Conservation (phyloP, 768 basidiomycete genomes). For the Infundibulicybe gibba region DNA sequence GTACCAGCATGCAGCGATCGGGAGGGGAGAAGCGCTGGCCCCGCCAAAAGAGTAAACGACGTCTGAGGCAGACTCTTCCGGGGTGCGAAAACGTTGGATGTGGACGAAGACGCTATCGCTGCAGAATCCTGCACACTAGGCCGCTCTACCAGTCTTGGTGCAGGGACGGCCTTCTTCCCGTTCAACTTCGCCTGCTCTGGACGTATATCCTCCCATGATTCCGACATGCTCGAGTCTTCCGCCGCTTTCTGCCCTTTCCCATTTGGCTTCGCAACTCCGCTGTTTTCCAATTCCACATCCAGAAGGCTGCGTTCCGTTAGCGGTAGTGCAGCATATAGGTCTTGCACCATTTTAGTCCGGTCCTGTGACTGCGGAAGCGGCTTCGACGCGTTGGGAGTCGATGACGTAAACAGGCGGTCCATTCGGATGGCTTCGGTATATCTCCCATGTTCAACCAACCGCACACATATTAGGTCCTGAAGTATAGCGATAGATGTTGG, state of each 20-base stretch:
- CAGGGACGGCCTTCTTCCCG: constrained; percentile 7
- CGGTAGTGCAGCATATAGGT: constrained; percentile 62
- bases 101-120: background rate
- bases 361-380: constrained; percentile 39
- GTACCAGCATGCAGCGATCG: background rate
- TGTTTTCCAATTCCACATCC: constrained; percentile 52
- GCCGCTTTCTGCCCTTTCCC: constrained; percentile 2
- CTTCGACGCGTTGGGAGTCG: constrained; percentile 28
- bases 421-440: constrained; percentile 73
- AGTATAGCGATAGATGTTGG: constrained; percentile 50
- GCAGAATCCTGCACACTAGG: constrained; percentile 22
- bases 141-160: constrained; percentile 21
- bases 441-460: constrained; percentile 70
- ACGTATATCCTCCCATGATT: constrained; percentile 63
- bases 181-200: constrained; percentile 10
- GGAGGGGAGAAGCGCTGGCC: background rate
- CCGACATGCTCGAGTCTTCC: constrained; percentile 33
- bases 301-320: constrained; percentile 58
- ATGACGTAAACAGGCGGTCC: constrained; percentile 56
- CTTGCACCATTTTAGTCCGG: constrained; percentile 69
- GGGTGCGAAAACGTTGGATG: constrained; percentile 13
- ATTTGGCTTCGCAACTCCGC: constrained; percentile 1
- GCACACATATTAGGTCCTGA: constrained; percentile 77
- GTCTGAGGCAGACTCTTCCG: constrained; percentile 25
- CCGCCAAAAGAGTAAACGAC: constrained; percentile 1